Evolutionary conservation across 352 stramenopile genomes (phyloP), one percentile per base, ranked within the genome.

Genomic region (Phytophthora hybrid): DNA sequence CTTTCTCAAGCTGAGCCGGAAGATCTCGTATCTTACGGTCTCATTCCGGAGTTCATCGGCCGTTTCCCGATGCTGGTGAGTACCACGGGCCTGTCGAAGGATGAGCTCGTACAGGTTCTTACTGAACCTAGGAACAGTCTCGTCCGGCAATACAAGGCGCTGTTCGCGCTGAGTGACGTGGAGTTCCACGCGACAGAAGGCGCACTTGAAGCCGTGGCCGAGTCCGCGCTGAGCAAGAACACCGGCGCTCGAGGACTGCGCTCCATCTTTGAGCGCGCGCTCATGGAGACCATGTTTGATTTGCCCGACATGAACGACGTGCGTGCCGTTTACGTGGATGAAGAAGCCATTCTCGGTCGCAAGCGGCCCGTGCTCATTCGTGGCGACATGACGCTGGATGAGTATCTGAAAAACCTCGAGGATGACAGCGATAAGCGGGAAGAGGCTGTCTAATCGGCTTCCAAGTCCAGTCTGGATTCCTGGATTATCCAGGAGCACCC

Each of bases 41-140:
- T 99, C 69, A 99, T 99, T 74, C 97, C 98, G 1, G 98, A 99
- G 84, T 99, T 99, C 72, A 96, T 99, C 26, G 98, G 98, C 21
- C 93, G 98, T 61, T 99, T 99, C 77, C 97, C 98, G 6, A 90
- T 99, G 58, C 96, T 99, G 66, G 95, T 99, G 11, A 97, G 93
- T 37, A 99, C 97, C 0, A 98, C 89, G 19, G 93, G 93, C 8
- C 79, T 99, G 0, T 92, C 94, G 26, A 91, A 97, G 55, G 67
- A 96, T 26, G 92, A 98, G 77, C 84, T 99, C 16, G 86, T 98
- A 29, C 95, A 98, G 71, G 97, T 99, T 74, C 88, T 99, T 47
- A 99, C 96, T 6, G 89, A 98, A 67, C 98, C 98, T 1, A 99
- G 98, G 81, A 99, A 99, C 75, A 98, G 96, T 47, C 91, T 99